Percentiles rank a stretch among this genome's conserved stretches.
Conservation (phyloP, 2,329 filamentous ascomycete genomes). For the Penicillium brasilianum region DNA sequence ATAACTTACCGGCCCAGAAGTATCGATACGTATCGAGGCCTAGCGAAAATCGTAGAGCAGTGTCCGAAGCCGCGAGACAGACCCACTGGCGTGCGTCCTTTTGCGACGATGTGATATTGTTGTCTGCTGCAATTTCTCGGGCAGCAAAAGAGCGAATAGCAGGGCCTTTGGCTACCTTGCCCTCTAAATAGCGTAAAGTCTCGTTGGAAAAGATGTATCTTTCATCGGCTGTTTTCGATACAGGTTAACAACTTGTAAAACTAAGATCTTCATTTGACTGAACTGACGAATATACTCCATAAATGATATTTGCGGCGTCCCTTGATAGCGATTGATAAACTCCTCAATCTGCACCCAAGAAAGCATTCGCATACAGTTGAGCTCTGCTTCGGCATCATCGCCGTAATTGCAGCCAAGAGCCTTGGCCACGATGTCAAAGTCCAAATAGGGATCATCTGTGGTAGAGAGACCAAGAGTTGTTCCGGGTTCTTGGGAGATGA, state of each 20-base stretch:
- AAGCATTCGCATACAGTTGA: slow-evolving; percentile 37
- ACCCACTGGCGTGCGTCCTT: slow-evolving; percentile 15
- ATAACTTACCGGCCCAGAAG: slow-evolving; percentile 40
- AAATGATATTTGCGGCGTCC: slow-evolving; percentile 30
- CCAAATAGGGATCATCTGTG: slow-evolving; percentile 25
- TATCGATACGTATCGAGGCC: slow-evolving; percentile 46
- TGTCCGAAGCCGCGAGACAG: slow-evolving; percentile 20
- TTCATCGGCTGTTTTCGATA: slow-evolving; percentile 27
- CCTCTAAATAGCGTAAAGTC: slow-evolving; percentile 23
- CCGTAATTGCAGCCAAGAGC: slow-evolving; percentile 34
- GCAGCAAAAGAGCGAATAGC: slow-evolving; percentile 26
- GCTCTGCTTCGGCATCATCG: slow-evolving; percentile 29
- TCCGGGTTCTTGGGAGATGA: slow-evolving; percentile 16
- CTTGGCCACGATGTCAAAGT: slow-evolving; percentile 39
- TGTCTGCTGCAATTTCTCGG: slow-evolving; percentile 19
- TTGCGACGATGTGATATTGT: slow-evolving; percentile 20
- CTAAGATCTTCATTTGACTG: background rate
- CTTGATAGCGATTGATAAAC: slow-evolving; percentile 33
- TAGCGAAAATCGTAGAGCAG: slow-evolving; percentile 8
- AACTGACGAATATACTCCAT: slow-evolving; percentile 20
- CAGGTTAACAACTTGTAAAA: background rate
- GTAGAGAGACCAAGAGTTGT: slow-evolving; percentile 14
- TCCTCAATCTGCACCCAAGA: slow-evolving; percentile 33
- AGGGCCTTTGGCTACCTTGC: slow-evolving; percentile 25
- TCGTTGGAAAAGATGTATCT: slow-evolving; percentile 38